Conservation (phyloP, 2,329 filamentous ascomycete species). For the Zymoseptoria crescenta region DNA sequence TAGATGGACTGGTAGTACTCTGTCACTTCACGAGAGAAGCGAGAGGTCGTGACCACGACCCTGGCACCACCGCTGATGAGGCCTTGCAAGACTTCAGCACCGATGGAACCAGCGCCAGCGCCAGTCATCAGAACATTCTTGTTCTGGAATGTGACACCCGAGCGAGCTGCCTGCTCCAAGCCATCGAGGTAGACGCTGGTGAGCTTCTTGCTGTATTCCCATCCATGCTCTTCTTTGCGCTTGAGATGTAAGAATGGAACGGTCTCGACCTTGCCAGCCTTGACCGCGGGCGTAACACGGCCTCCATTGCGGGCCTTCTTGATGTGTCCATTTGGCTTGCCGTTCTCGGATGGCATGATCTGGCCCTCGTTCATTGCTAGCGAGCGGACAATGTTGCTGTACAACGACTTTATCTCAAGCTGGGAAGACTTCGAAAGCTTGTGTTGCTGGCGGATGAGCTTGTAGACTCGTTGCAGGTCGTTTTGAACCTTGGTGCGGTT, state of each 20-base stretch:
- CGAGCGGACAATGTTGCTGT: slow-evolving; percentile 88
- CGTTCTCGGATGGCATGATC: slow-evolving; percentile 82
- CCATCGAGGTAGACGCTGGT: slow-evolving; percentile 89
- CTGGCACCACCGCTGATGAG: slow-evolving; percentile 94
- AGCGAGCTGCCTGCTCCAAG: slow-evolving; percentile 77
- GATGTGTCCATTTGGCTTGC: slow-evolving; percentile 52
- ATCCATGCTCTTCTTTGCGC: slow-evolving; percentile 85
- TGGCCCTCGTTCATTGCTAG: slow-evolving; percentile 97
- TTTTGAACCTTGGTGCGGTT: slow-evolving; percentile 98
- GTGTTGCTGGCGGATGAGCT: slow-evolving; percentile 96
- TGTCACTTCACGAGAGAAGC: slow-evolving; percentile 93
- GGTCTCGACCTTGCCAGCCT: slow-evolving; percentile 85
- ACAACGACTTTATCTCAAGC: slow-evolving; percentile 90
- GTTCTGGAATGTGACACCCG: slow-evolving; percentile 83
- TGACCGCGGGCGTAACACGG: slow-evolving; percentile 47
- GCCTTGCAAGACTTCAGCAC: slow-evolving; percentile 91
- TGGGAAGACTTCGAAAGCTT: slow-evolving; percentile 95
- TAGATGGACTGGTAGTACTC: slow-evolving; percentile 99
- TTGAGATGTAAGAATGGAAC: slow-evolving; percentile 97
- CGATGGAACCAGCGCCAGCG: slow-evolving; percentile 94
- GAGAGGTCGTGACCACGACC: slow-evolving; percentile 91
- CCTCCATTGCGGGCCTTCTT: slow-evolving; percentile 48
- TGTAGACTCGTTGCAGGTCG: slow-evolving; percentile 90
- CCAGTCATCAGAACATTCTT: slow-evolving; percentile 98
- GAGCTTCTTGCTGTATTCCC: slow-evolving; percentile 99